Evolutionary conservation across 345 rosid species (phyloP), one percentile per base, ranked within the genome.

Genomic region (Brassica carinata): DNA sequence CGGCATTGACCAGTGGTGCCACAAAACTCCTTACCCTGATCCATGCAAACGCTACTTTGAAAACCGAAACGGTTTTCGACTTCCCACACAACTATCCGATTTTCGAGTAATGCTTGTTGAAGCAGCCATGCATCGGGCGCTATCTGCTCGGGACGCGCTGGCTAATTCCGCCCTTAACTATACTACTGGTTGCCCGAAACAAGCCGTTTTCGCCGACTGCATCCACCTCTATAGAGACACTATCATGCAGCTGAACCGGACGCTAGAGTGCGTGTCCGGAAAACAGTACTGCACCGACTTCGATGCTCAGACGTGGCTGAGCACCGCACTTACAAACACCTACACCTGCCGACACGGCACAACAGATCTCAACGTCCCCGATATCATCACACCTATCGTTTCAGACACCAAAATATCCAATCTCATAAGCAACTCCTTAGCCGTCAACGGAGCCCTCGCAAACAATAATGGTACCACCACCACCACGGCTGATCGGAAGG

Each of bases 301-400:
- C 10, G 98, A 95, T 67, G 88, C 87, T 10, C 98, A 93, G 10
- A 95, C 99, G 0, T 95, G 98, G 97, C 88, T 95, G 1, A 95
- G 97, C 87, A 85, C 96, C 0, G 91, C 96, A 7, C 75, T 95
- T 26, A 95, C 98, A 58, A 95, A 95, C 83, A 86, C 85, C 27
- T 87, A 83, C 62, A 93, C 99, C 0, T 95, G 99, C 76, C 79
- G 66, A n/a, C 57, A 84, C 3, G 97, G 98, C 51, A 81, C 86
- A 11, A 51, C 19, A 8, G 98, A 93, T 69, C 67, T 93, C 23
- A 90, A 93, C 13, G 86, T 93, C 38, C 70, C 93, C 0, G 86
- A 86, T 75, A 85, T 86, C 76, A 64, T 83, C 58, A 66, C 75
- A 69, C 93, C 98, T 0, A 58, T 85, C 13, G 59, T 76, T 82